These are phyloP conservation scores for Beauveria sp. DNA, from an alignment of 2,329 filamentous ascomycete species.

Conservation along the genomic window DNA sequence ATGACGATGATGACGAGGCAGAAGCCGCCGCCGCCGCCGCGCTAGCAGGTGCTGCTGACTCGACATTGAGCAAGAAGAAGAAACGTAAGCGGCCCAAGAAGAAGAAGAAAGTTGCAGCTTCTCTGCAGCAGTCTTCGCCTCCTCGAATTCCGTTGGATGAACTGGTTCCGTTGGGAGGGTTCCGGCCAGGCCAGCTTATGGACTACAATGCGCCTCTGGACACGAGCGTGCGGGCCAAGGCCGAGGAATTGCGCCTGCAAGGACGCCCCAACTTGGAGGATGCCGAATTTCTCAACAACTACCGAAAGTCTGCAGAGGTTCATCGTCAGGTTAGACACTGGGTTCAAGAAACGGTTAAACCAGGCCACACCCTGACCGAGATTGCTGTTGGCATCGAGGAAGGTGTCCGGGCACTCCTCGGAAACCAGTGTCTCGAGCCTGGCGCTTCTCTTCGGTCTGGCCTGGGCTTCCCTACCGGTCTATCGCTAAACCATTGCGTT, in stretches of 20 bases:
- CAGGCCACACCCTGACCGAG: slow-evolving; percentile 66
- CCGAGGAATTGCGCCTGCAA: slow-evolving; percentile 19
- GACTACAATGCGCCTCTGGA: slow-evolving; percentile 16
- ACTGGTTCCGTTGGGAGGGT: slow-evolving; percentile 22
- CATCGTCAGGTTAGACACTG: slow-evolving; percentile 76
- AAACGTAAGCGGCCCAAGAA: slow-evolving; percentile 18
- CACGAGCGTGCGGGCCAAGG: slow-evolving; percentile 19
- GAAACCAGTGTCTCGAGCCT: slow-evolving; percentile 64
- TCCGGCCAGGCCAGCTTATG: slow-evolving; percentile 22
- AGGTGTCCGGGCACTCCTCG: slow-evolving; percentile 64
- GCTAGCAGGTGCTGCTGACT: slow-evolving; percentile 11
- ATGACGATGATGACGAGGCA: slow-evolving; percentile 20
- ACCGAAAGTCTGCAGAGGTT: slow-evolving; percentile 70
- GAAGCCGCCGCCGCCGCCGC: slow-evolving; percentile 15
- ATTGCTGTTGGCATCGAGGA: slow-evolving; percentile 79
- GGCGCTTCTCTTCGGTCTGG: slow-evolving; percentile 68
- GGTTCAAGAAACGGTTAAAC: slow-evolving; percentile 70
- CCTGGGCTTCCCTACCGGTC: slow-evolving; percentile 75
- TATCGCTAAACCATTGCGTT: slow-evolving; percentile 72
- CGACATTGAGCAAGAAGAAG: slow-evolving; percentile 18
- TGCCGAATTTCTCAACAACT: slow-evolving; percentile 62
- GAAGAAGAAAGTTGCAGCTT: slow-evolving; percentile 12
- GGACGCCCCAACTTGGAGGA: slow-evolving; percentile 22
- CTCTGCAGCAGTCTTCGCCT: slow-evolving; percentile 23
- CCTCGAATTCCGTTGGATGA: slow-evolving; percentile 25